Evolutionary conservation across 2,329 filamentous ascomycete genomes (phyloP).

Genomic region (Sporothrix phasma): DNA sequence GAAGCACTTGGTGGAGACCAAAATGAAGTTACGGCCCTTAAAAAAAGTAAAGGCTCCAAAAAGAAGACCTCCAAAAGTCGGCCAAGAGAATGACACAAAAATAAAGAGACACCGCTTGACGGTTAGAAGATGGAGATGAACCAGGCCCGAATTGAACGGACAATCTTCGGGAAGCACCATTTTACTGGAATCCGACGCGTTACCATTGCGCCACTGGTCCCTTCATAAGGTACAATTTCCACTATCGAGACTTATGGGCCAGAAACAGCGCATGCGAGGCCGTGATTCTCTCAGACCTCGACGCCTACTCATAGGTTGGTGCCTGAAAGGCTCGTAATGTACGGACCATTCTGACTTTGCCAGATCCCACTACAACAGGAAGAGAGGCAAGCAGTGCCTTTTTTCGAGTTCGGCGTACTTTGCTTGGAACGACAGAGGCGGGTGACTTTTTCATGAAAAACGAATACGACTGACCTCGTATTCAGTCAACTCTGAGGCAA

Average conservation of each 20-base stretch:
- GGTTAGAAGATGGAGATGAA: background rate
- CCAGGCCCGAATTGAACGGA: slow-evolving; percentile 18
- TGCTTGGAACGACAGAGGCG: too few relatives aligned
- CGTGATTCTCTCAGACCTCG: too few relatives aligned
- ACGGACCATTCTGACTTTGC: too few relatives aligned
- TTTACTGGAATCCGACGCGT: slow-evolving; percentile 17
- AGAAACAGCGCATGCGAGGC: background rate
- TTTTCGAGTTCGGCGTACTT: too few relatives aligned
- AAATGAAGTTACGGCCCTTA: background rate
- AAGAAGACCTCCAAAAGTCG: background rate
- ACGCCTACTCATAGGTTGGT: too few relatives aligned
- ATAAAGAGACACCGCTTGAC: background rate
- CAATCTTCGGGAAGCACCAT: slow-evolving; percentile 16
- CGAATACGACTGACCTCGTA: too few relatives aligned
- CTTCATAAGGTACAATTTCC: background rate
- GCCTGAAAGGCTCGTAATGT: background rate
- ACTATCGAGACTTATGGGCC: background rate
- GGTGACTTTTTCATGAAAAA: too few relatives aligned
- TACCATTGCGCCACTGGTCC: slow-evolving; percentile 17
- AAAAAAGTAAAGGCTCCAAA: background rate
- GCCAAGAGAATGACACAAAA: background rate
- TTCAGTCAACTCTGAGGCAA: too few relatives aligned
- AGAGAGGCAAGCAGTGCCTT: too few relatives aligned
- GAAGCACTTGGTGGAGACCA: background rate
- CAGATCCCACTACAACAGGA: too few relatives aligned